Percentiles rank a stretch among this genome's conserved stretches.
These are phyloP conservation scores for Venturia aucupariae DNA, from an alignment of 2,329 filamentous ascomycete species.

Conservation along the genomic window DNA sequence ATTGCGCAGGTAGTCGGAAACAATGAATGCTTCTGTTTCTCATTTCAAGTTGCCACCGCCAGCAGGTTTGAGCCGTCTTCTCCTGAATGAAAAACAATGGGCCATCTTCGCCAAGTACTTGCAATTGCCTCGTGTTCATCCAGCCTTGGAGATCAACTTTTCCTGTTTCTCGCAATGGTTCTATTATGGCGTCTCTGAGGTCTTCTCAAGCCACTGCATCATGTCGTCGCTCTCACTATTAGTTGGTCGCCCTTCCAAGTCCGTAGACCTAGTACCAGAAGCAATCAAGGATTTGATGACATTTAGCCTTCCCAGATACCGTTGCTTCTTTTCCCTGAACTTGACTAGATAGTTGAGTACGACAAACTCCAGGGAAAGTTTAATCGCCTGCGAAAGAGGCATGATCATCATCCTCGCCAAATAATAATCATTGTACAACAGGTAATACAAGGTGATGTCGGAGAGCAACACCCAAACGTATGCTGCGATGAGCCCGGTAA, in stretches of 20 bases:
- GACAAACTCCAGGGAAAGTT: neutral
- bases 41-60: too few species aligned
- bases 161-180: neutral
- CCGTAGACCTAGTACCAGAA: neutral
- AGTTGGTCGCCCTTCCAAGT: neutral
- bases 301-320: neutral
- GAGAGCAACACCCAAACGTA: neutral
- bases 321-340: neutral
- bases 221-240: neutral
- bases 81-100: too few species aligned
- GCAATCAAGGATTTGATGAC: neutral
- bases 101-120: too few species aligned
- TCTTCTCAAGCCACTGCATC: neutral
- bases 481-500: neutral
- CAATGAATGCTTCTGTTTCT: too few species aligned
- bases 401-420: neutral
- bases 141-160: too few species aligned
- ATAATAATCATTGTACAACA: neutral
- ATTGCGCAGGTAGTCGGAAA: too few species aligned
- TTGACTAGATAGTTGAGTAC: neutral
- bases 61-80: too few species aligned
- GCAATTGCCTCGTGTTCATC: too few species aligned
- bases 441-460: neutral
- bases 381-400: neutral
- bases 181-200: neutral